Evolutionary conservation across 2,329 filamentous ascomycete genomes (phyloP), one percentile per base, ranked within the genome.

Genomic region (Alternaria sp.): DNA sequence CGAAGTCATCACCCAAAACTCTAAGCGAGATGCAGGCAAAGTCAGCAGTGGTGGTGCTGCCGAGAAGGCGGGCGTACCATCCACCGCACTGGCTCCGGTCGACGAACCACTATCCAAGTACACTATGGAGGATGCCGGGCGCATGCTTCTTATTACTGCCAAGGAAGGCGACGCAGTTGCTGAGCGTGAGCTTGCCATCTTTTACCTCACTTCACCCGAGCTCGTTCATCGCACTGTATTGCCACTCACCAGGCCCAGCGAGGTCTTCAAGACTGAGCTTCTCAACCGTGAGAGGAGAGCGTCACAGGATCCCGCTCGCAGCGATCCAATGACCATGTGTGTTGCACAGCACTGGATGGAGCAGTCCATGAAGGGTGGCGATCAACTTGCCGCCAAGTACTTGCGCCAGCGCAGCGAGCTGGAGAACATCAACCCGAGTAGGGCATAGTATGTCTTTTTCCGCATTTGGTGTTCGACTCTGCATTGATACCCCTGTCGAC

Each of bases 291-390:
- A 86, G 74, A 81, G 83, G 64, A 84, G 83, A 65, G 86, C 75
- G 5, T 68, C 86, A 41, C 83, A 86, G 54, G 87, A 90, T 70
- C 83, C 85, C 16, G 79, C 83, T 55, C 85, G 92, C 67, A 93
- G 90, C 61, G 93, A 97, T 76, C 92, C 92, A 2, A 90, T 90
- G 55, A 89, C 93, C 43, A 95, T 98, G 92, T 97, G 94, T 72
- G 88, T 97, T 59, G 94, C 94, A 10, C 89, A 96, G 79, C 94
- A 98, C 82, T 98, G 94, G 94, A 97, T 98, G 93, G 92, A 94
- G 81, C 85, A 92, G 67, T 93, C 92, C 38, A 91, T 92, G 70
- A 86, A 87, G 56, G 93, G 93, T n/a, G 93, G 93, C 1, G 94
- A 98, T 76, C 87, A 91, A 73, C 83, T 97, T 68, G 94, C 94